phyloP scores from a whole-genome alignment of 1,139 yeast genomes.

The Trichomonascaceae sp. region DNA sequence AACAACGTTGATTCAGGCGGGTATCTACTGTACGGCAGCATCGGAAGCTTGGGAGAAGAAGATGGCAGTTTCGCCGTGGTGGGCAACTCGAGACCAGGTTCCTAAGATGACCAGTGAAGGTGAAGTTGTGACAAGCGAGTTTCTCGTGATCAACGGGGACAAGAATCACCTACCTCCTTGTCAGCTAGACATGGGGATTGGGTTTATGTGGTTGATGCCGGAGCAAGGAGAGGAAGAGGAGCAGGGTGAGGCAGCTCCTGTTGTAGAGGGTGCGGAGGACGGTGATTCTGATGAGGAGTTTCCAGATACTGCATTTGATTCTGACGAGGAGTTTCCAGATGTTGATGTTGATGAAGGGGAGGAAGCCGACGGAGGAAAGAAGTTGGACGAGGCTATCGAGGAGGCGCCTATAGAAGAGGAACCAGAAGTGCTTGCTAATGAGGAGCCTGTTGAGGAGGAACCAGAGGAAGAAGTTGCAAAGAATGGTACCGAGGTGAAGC shows the following conservation, averaged over 20 bases:
- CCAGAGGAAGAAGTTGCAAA: slow-evolving; percentile 1
- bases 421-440: slow-evolving; percentile 4
- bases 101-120: slow-evolving; percentile 58
- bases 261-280: too few relatives aligned
- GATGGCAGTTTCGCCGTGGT: slow-evolving; percentile 74
- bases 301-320: slow-evolving; percentile 14
- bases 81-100: slow-evolving; percentile 50
- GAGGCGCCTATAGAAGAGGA: slow-evolving; percentile 6
- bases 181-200: slow-evolving; percentile 83
- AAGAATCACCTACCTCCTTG: slow-evolving; percentile 66
- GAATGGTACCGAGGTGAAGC: background rate
- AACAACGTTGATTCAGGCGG: slow-evolving; percentile 80
- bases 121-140: slow-evolving; percentile 50
- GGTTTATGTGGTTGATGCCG: slow-evolving; percentile 60
- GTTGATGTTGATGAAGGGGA: slow-evolving; percentile 9
- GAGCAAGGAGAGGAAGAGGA: slow-evolving; percentile 25
- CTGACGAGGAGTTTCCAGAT: slow-evolving; percentile 10
- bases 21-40: slow-evolving; percentile 59
- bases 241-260: slow-evolving; percentile 17
- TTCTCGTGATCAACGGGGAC: slow-evolving; percentile 41
- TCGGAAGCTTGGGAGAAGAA: slow-evolving; percentile 87
- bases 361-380: too few relatives aligned
- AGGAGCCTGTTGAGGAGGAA: slow-evolving; percentile 3
- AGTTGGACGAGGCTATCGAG: slow-evolving; percentile 4
- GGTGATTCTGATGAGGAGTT: slow-evolving; percentile 17